Evolutionary conservation across 1,284 basidiomycete genomes (phyloP), one percentile per base, ranked within the genome.

Genomic region (Apiotrichum siamense): DNA sequence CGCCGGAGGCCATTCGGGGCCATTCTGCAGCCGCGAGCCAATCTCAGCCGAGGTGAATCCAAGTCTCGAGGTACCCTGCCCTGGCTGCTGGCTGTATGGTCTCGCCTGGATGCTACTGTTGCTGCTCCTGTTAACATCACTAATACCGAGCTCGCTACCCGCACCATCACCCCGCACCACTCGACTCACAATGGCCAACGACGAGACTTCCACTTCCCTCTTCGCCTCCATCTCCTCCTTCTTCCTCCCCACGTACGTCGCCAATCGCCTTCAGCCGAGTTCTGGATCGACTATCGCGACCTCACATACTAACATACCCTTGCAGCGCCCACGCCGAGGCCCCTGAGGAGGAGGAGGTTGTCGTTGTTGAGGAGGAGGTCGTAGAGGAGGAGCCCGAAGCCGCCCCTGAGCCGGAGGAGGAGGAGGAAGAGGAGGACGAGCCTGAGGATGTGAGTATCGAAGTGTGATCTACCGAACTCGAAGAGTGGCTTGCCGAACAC

Each of bases 361-460:
- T n/a, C n/a, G n/a, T n/a, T n/a, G n/a, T n/a, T n/a, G n/a, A n/a
- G 52, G 65, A 69, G 35, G 60, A 67, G 41, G 66, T 69, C 50
- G 69, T 74, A 17, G 70, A 24, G 25, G 75, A 75, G 20, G 62
- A 72, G 49, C 69, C 74, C 52, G 66, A 71, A 18, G 63, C 74
- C 50, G 70, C 75, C 50, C 58, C 64, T 29, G 67, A 69, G 50
- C 69, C 67, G 50, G 65, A 63, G 29, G 73, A 70, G 52, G 63
- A 67, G 45, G 60, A 59, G 52, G 80, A 61, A 45, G 70, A 65
- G 45, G 72, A 74, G 48, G 75, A 74, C 51, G 87, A 88, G 60
- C 86, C 87, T 23, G 86, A 89, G 72, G 87, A 90, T 70, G 87
- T 89, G 65, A 68, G 85, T 41, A 9, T 38, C n/a, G n/a, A 7